Base-by-base conservation (phyloP, 2,329 filamentous ascomycete genomes). In the Coniella lustricola region DNA sequence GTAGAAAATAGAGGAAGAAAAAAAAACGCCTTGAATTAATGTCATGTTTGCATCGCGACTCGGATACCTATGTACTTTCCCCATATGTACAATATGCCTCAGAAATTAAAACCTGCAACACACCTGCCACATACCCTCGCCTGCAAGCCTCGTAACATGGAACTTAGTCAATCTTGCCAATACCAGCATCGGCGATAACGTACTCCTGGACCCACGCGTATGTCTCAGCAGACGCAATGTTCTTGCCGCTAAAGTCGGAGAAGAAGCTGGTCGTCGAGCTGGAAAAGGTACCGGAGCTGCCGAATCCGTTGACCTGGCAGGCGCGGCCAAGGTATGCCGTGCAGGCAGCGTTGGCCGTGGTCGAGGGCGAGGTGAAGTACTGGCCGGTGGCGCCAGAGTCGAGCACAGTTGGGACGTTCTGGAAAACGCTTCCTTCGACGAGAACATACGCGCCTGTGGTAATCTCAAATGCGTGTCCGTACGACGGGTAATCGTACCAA, bases 361-460 rank as follows among this genome's bases (percentile, higher is more conserved):
- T 16, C 37, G 52, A 50, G 12, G 49, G 49, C 34, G 53, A 55
- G 25, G 56, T 57, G 49, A 59, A 59, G 34, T 56, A 50, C 41
- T 56, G 42, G 8, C 57, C 56, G 8, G 29, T 16, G 21, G 46
- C 48, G 29, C 54, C 42, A n/a, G 56, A 41, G 51, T 72, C 66
- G 40, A 73, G 61, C 17, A 67, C 61, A 17, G 65, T 64, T 13
- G 62, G 59, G 46, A 81, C 70, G 56, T 77, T 74, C 62, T 78
- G 71, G 68, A 80, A 81, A 41, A 76, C 64, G 56, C 77, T 80
- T 33, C 77, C 78, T 64, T 81, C 77, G 2, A 72, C 73, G 18
- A 81, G 65, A 37, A 77, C 69, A 55, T 65, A 66, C 44, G 56
- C 65, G 36, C 69, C 70, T 5, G 60, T 41, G 45, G 67, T 67